Conservation (phyloP, 2,329 filamentous ascomycete species). For the Gyromitra esculenta region DNA sequence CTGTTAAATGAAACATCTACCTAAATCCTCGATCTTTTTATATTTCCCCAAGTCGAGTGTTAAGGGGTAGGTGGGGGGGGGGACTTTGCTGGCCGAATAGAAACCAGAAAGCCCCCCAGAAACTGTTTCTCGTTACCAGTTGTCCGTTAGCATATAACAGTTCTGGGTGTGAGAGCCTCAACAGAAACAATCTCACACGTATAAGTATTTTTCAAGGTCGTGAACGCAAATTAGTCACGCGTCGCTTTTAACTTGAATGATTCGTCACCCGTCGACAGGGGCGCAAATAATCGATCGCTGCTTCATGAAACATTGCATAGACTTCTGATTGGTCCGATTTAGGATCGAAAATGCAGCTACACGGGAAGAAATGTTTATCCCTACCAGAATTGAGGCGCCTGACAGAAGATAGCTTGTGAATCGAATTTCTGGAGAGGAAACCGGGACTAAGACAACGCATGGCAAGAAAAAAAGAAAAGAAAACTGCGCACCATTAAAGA, state of each 20-base stretch:
- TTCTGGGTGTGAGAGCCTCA: too few relatives aligned
- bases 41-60: too few relatives aligned
- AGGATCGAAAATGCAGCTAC: neutral
- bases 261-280: neutral
- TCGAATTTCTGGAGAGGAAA: neutral
- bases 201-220: neutral
- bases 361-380: neutral
- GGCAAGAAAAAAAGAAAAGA: slow-evolving; percentile 8
- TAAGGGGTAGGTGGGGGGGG: too few relatives aligned
- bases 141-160: too few relatives aligned
- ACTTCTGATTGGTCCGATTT: slow-evolving; percentile 14
- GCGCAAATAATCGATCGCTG: neutral
- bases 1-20: too few relatives aligned
- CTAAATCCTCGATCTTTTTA: too few relatives aligned
- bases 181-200: neutral
- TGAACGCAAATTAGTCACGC: neutral
- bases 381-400: neutral
- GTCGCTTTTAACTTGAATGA: slow-evolving; percentile 6
- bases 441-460: slow-evolving; percentile 6
- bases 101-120: too few relatives aligned
- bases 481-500: neutral
- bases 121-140: too few relatives aligned
- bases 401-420: neutral
- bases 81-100: too few relatives aligned
- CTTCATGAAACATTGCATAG: neutral